phyloP scores from a whole-genome alignment of 1,284 basidiomycete genomes.

The Ceratobasidium theobromae region DNA sequence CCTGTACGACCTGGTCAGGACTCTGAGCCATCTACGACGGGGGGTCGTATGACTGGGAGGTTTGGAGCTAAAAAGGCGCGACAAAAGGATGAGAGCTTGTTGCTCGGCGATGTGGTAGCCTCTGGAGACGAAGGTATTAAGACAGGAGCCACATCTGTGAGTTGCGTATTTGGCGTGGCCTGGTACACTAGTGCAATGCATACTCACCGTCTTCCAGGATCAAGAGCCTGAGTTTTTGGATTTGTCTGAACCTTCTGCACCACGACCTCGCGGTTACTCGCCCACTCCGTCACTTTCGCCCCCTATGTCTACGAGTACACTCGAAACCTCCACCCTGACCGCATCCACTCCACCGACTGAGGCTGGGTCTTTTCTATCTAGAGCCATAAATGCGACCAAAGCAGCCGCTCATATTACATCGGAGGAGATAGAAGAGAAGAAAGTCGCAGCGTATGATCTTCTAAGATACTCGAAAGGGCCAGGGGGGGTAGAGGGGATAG shows the following conservation, averaged over 20 bases:
- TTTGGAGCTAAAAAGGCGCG: slow-evolving; percentile 49
- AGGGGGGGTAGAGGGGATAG: slow-evolving; percentile 12
- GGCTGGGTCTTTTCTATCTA: slow-evolving; percentile 20
- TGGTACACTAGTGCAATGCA: background rate
- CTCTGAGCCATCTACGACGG: background rate
- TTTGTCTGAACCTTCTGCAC: slow-evolving; percentile 42
- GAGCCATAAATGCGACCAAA: slow-evolving; percentile 19
- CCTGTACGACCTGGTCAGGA: slow-evolving; percentile 36
- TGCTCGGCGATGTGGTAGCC: slow-evolving; percentile 14
- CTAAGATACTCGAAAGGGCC: slow-evolving; percentile 21
- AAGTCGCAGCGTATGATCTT: slow-evolving; percentile 25
- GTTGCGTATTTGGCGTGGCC: background rate
- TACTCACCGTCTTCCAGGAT: slow-evolving; percentile 31
- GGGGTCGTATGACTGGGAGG: slow-evolving; percentile 42
- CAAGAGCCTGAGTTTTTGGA: slow-evolving; percentile 68
- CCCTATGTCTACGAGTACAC: slow-evolving; percentile 26
- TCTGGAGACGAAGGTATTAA: slow-evolving; percentile 15
- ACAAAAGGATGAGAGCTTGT: slow-evolving; percentile 4
- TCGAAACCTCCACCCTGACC: slow-evolving; percentile 14
- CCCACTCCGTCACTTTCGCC: slow-evolving; percentile 30
- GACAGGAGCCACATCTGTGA: slow-evolving; percentile 17
- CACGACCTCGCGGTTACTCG: slow-evolving; percentile 28
- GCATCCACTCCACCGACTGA: slow-evolving; percentile 19
- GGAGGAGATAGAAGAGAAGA: slow-evolving; percentile 30
- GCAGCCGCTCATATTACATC: slow-evolving; percentile 24